Conservation (phyloP, 805 yeast species). For the Clavispora fructus region DNA sequence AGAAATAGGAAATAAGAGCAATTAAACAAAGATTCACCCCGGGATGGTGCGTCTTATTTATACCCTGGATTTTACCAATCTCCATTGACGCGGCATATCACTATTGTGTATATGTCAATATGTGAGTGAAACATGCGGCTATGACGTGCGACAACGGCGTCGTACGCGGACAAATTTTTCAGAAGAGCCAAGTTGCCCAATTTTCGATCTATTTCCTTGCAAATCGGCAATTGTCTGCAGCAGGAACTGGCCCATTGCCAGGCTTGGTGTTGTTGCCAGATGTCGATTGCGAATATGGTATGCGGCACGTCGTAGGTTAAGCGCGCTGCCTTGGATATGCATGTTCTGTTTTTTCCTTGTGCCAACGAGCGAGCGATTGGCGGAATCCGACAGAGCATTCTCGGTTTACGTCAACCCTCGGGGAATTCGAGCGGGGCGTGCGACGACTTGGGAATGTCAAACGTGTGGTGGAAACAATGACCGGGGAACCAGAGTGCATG, state of each 20-base stretch:
- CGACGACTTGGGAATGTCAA: no score
- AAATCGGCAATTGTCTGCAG: no score
- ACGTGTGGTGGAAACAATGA: no score
- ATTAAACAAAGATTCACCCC: not conserved
- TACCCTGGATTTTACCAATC: not conserved
- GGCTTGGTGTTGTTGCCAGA: no score
- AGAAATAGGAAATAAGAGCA: not conserved
- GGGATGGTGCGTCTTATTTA: not conserved
- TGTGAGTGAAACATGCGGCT: not conserved
- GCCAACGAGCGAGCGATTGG: no score
- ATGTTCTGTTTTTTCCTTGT: not conserved
- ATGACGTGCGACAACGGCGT: not conserved
- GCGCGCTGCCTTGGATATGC: not conserved
- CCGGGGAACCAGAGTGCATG: no score
- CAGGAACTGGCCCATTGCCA: no score
- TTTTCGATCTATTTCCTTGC: no score
- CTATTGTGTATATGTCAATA: slow-evolving; percentile 2
- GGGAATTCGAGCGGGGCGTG: no score
- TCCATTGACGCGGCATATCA: slow-evolving; percentile 1
- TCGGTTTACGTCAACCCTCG: no score
- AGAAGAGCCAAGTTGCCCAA: not conserved
- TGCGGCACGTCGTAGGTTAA: not conserved
- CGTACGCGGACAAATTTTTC: not conserved
- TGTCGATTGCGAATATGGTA: not conserved
- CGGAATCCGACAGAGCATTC: no score